Conservation (phyloP, 192 early-diverging fungal species). For the Jimgerdemannia lactiflua region DNA sequence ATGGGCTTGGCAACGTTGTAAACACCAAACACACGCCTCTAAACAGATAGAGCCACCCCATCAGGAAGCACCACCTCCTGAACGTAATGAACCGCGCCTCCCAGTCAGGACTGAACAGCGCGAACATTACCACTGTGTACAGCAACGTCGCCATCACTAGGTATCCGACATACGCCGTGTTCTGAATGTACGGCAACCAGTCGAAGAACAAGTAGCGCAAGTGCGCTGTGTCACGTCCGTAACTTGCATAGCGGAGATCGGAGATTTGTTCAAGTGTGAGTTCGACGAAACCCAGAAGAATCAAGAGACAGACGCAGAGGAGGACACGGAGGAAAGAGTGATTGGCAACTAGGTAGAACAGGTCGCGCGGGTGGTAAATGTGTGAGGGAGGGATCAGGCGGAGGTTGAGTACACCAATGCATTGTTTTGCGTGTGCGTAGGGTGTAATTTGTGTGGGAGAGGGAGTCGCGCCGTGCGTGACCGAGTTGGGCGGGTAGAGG, state of each 20-base stretch:
- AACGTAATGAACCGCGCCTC: slow-evolving; percentile 47
- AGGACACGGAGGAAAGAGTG: slow-evolving; percentile 20
- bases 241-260: slow-evolving; percentile 20
- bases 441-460: no score
- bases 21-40: slow-evolving; percentile 53
- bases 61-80: slow-evolving; percentile 49
- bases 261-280: slow-evolving; percentile 21
- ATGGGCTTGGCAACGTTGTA: slow-evolving; percentile 52
- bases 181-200: slow-evolving; percentile 35
- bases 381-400: slow-evolving; percentile 15
- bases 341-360: slow-evolving; percentile 18
- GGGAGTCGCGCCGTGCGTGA: no score
- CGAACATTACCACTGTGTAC: slow-evolving; percentile 38
- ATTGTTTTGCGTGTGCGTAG: background rate
- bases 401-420: background rate
- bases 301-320: slow-evolving; percentile 5
- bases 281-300: slow-evolving; percentile 21
- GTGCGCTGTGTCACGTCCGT: slow-evolving; percentile 3
- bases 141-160: slow-evolving; percentile 44
- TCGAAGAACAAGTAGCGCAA: slow-evolving; percentile 50
- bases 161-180: slow-evolving; percentile 48
- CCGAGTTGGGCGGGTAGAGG: no score
- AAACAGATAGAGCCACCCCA: slow-evolving; percentile 51
- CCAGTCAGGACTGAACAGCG: slow-evolving; percentile 41
- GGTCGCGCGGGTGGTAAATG: slow-evolving; percentile 11